These are phyloP conservation scores for Falciphora oryzae DNA, from an alignment of 2,329 filamentous ascomycete species.

Conservation along the genomic window DNA sequence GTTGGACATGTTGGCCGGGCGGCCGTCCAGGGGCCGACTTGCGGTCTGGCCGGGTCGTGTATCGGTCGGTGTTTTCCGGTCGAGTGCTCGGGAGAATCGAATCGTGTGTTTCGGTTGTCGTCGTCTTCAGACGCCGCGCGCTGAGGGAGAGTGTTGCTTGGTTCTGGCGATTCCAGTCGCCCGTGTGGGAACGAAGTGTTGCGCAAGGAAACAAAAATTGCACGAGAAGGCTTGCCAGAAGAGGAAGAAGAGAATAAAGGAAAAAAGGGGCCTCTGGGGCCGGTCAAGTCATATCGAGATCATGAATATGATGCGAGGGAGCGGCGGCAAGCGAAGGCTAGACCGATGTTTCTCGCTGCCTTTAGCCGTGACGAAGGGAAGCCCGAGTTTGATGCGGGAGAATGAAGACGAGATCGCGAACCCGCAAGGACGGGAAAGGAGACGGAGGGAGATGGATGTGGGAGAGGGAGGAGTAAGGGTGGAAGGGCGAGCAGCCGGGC, in stretches of 20 bases:
- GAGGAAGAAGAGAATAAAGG: constrained; percentile 17
- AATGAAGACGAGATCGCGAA: constrained; percentile 17
- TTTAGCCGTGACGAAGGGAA: not conserved
- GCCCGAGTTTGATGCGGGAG: constrained; percentile 21
- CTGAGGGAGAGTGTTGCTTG: not conserved
- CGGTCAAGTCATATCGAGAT: constrained; percentile 31
- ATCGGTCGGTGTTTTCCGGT: constrained; percentile 9
- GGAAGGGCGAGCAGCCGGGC: constrained; percentile 11
- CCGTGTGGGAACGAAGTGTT: constrained; percentile 19
- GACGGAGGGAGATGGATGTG: constrained; percentile 15
- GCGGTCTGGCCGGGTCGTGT: constrained; percentile 1
- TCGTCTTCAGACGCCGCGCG: not conserved
- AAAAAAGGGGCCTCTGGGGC: constrained; percentile 33
- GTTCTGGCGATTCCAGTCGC: constrained; percentile 40
- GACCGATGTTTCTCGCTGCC: not conserved
- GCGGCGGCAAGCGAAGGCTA: constrained; percentile 8
- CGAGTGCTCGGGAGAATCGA: constrained; percentile 11
- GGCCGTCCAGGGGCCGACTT: not conserved
- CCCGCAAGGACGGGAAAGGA: constrained; percentile 15
- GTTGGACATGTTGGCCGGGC: constrained; percentile 31
- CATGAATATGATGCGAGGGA: constrained; percentile 26
- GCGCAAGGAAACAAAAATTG: constrained; percentile 22
- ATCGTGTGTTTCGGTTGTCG: constrained; percentile 1
- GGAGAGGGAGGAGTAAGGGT: constrained; percentile 9
- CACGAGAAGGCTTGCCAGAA: constrained; percentile 12